Evolutionary conservation across 2,329 filamentous ascomycete genomes (phyloP).

Genomic region (Biscogniauxia marginata): DNA sequence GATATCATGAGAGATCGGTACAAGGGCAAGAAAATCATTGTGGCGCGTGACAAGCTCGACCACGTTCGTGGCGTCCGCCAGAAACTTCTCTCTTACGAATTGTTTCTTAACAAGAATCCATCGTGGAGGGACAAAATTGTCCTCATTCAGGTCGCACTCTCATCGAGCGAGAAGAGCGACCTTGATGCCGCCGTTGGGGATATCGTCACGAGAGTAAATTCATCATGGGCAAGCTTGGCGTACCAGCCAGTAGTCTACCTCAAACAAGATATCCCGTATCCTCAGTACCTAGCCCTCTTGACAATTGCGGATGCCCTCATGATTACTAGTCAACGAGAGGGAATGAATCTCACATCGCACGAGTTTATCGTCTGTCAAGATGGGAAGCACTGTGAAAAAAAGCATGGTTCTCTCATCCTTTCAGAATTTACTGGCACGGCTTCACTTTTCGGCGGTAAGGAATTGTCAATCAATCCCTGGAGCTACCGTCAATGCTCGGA

Average conservation of each 20-base stretch:
- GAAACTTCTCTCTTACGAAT: slow-evolving; percentile 87
- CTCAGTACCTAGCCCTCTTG: slow-evolving; percentile 88
- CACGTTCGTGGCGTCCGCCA: slow-evolving; percentile 88
- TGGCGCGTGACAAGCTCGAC: slow-evolving; percentile 91
- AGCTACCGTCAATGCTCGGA: slow-evolving; percentile 86
- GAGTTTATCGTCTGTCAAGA: slow-evolving; percentile 95
- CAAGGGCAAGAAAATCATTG: slow-evolving; percentile 84
- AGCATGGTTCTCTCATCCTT: slow-evolving; percentile 84
- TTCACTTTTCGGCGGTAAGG: slow-evolving; percentile 76
- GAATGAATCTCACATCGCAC: slow-evolving; percentile 95
- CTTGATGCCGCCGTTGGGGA: slow-evolving; percentile 86
- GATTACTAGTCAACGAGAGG: slow-evolving; percentile 92
- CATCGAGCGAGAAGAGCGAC: slow-evolving; percentile 83
- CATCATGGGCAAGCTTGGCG: slow-evolving; percentile 82
- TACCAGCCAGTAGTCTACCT: slow-evolving; percentile 93
- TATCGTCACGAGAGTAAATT: slow-evolving; percentile 93
- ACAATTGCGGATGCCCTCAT: slow-evolving; percentile 89
- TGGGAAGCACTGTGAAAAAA: slow-evolving; percentile 69
- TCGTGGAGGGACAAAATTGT: slow-evolving; percentile 87
- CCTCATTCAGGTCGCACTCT: slow-evolving; percentile 90
- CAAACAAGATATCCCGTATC: slow-evolving; percentile 90
- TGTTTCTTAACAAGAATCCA: slow-evolving; percentile 92
- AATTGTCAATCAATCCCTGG: slow-evolving; percentile 91
- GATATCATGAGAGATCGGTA: slow-evolving; percentile 79
- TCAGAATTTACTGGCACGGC: slow-evolving; percentile 95